Percentiles rank a stretch among this genome's conserved stretches.
phyloP scores from a whole-genome alignment of 352 stramenopile species.

The Globisporangium paddicum region DNA sequence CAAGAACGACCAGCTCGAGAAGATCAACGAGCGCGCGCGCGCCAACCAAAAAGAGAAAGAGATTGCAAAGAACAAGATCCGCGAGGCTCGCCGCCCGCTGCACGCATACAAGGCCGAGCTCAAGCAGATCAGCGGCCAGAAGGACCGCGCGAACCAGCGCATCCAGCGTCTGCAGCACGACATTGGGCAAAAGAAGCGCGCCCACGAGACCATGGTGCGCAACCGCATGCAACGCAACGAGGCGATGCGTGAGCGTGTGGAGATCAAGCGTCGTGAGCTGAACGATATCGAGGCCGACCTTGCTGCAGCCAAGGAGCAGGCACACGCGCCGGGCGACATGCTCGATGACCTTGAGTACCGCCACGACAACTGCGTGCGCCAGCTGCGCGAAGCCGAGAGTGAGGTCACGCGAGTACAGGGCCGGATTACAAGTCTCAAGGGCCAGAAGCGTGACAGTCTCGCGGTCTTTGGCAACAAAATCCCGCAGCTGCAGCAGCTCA shows the following conservation, averaged over 20 bases:
- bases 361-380: conserved; percentile 45
- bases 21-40: conserved; percentile 32
- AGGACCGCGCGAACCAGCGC: conserved; percentile 41
- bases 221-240: conserved; percentile 55
- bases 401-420: conserved; percentile 41
- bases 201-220: conserved; percentile 53
- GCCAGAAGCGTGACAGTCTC: conserved; percentile 56
- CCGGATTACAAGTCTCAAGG: conserved; percentile 39
- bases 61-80: conserved; percentile 53
- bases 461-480: conserved; percentile 66
- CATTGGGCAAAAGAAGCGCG: conserved; percentile 44
- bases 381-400: conserved; percentile 51
- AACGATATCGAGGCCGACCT: conserved; percentile 34
- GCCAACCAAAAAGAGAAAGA: conserved; percentile 45
- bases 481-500: conserved; percentile 67
- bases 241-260: conserved; percentile 50
- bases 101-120: conserved; percentile 64
- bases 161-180: conserved; percentile 47
- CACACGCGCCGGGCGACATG: conserved; percentile 20
- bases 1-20: conserved; percentile 62
- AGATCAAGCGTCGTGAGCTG: conserved; percentile 43
- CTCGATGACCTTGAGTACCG: conserved; percentile 58
- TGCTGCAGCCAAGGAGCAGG: conserved; percentile 25
- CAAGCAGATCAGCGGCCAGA: conserved; percentile 51
- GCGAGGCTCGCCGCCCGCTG: conserved; percentile 55